Base-by-base conservation (phyloP, 805 yeast genomes). In the Yamadazyma nakazawae region DNA sequence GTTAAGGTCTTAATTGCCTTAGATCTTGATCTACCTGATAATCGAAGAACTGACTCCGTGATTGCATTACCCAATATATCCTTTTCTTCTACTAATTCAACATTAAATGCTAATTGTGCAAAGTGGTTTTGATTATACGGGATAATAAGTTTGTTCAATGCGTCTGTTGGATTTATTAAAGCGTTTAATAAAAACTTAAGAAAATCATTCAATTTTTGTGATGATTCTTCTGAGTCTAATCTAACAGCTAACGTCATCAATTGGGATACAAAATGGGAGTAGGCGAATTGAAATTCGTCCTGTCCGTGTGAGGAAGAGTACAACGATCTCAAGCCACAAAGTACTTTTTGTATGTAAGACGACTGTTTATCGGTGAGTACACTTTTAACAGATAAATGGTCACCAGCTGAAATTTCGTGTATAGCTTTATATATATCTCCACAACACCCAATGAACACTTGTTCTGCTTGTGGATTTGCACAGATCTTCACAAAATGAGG, bases 1-100 rank as follows among this genome's bases (percentile, higher is more conserved):
- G 90, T 73, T 14, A 89, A 63, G 36, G 81, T 76, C 49, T 81
- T 84, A 13, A 89, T 72, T 0, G 94, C 89, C 42, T 82, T 78
- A 0, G 86, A 58, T 34, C 61, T 62, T 1, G 61, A 51, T 40
- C 68, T 70, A 9, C 64, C 58, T 45, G 62, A 62, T 2, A 59
- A 26, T 17, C 69, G 65, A n/a, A 63, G 63, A 31, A 45, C 9
- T 9, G 39, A 17, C 17, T 32, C 24, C 13, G 14, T 25, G 9
- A 44, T 31, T 14, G 21, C n/a, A 38, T 32, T 24, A 6, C 37
- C 21, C 5, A 38, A 8, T 4, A 37, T 14, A 6, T 18, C 25
- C 36, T n/a, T 30, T 19, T 36, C 41, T 14, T 18, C 21, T 21
- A 31, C 32, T 14, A 41, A 21, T 24, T 17, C 41, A 26, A 25